A percentile compares a stretch with the other conserved stretches of the same genome.
Conservation (phyloP, 192 early-diverging fungal species). For the Powellomyces hirtus region DNA sequence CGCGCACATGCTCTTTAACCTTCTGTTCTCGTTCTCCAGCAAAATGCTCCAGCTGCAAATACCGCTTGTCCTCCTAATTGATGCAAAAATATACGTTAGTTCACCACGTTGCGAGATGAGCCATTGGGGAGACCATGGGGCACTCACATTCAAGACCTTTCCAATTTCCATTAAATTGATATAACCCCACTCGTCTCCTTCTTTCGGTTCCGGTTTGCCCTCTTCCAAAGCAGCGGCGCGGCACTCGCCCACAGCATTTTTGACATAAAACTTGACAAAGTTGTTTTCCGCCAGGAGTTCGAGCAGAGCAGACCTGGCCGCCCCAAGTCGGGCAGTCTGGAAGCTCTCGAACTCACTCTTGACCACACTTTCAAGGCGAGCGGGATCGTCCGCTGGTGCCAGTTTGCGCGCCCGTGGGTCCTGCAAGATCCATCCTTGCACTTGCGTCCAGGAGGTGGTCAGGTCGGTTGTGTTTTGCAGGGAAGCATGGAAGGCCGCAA, state of each 20-base stretch:
- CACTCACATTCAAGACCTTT: constrained; percentile 46
- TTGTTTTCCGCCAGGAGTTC: constrained; percentile 50
- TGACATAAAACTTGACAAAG: constrained; percentile 53
- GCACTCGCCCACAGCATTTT: constrained; percentile 39
- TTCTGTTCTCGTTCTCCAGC: constrained; percentile 41
- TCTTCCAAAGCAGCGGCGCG: constrained; percentile 36
- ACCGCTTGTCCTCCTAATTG: constrained; percentile 52
- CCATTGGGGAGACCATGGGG: not conserved
- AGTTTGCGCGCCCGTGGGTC: constrained; percentile 38
- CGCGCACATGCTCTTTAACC: constrained; percentile 38
- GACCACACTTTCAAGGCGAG: not conserved
- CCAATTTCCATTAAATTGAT: constrained; percentile 48
- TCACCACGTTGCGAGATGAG: not conserved
- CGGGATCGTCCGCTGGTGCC: constrained; percentile 13
- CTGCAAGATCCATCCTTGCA: constrained; percentile 22
- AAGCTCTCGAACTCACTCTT: constrained; percentile 33
- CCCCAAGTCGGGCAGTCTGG: constrained; percentile 27
- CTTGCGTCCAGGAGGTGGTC: constrained; percentile 46
- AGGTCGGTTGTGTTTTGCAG: constrained; percentile 37
- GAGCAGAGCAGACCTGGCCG: constrained; percentile 38
- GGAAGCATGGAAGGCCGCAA: constrained; percentile 41
- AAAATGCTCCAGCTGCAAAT: constrained; percentile 39
- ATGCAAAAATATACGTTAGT: not conserved
- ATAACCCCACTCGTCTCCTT: constrained; percentile 45
- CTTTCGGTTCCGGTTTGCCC: constrained; percentile 36